Evolutionary conservation across 2,329 filamentous ascomycete genomes (phyloP), one percentile per base, ranked within the genome.

Genomic region (Ophiocordyceps camponoti-leonardi): DNA sequence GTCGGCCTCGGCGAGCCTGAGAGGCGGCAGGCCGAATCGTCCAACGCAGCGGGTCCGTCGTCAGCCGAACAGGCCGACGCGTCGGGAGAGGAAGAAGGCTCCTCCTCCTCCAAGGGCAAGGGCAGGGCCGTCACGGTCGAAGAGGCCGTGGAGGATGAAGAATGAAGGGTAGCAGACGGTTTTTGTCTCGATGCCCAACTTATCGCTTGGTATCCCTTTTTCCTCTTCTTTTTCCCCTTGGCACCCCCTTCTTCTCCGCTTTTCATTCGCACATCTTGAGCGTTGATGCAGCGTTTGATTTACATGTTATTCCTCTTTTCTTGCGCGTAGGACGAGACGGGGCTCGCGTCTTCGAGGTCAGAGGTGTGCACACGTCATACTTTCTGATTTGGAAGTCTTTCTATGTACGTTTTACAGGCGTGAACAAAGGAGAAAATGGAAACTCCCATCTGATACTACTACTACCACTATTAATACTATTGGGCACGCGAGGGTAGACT

Each of bases 71-170:
- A 18, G 12, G 41, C n/a, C 6, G 39, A 7, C 4, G 35, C 22
- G 13, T 23, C 37, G 23, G 20, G n/a, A 12, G 28, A 23, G 3
- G 22, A 16, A 12, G 37, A 12, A 11, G 40, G 35, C 19, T 47
- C 47, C 7, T 37, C 47, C 7, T 37, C 31, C 33, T 46, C 23
- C 6, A 70, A 69, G 51, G 64, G 63, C 8, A 72, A 69, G 51
- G 66, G 58, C 1, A 69, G 57, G 48, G 66, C 65, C 5, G 69
- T 60, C 12, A 69, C 68, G 4, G 61, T 73, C 6, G 67, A 71
- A 50, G 69, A 72, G 45, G 62, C 55, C 11, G 54, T 53, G 2
- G 65, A 67, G 45, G 62, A 66, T 2, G 61, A 61, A 26, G 42
- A 43, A 6, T 41, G 28, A 45, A 39, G 35, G 14, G 18, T 2